phyloP scores from a whole-genome alignment of 1,284 basidiomycete species.

The Fomitopsis pinicola region DNA sequence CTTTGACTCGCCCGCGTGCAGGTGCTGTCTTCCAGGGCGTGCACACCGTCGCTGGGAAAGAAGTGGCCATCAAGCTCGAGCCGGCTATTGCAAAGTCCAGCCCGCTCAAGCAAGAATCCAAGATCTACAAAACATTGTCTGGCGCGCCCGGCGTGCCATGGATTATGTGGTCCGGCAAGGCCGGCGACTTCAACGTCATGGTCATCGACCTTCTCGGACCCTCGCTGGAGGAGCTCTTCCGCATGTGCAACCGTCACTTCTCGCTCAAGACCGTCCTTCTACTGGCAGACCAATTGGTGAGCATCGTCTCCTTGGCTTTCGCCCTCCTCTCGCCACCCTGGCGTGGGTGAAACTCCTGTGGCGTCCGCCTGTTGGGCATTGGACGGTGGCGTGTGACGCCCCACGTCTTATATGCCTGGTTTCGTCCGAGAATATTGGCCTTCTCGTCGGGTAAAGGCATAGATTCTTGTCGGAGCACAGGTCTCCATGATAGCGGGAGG shows the following conservation, averaged over 20 bases:
- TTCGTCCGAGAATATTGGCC: too few relatives aligned
- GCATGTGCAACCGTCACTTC: constrained; percentile 92
- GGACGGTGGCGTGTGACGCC: too few relatives aligned
- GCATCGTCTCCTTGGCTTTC: constrained; percentile 22
- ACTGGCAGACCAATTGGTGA: constrained; percentile 87
- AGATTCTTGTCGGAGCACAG: background rate
- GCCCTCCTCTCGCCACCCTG: background rate
- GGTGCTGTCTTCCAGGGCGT: constrained; percentile 93
- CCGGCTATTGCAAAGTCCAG: constrained; percentile 77
- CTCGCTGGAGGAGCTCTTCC: constrained; percentile 92
- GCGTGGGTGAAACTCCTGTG: background rate
- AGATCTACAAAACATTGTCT: constrained; percentile 90
- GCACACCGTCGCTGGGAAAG: constrained; percentile 93
- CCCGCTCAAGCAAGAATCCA: constrained; percentile 89
- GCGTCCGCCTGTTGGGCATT: background rate
- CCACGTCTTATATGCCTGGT: too few relatives aligned
- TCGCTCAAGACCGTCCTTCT: constrained; percentile 90
- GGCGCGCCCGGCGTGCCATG: constrained; percentile 93
- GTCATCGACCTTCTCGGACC: constrained; percentile 94
- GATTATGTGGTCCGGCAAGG: constrained; percentile 92
- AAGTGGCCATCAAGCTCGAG: constrained; percentile 96
- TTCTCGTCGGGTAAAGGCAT: too few relatives aligned
- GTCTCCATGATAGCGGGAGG: background rate
- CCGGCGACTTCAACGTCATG: constrained; percentile 97
- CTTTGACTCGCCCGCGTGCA: constrained; percentile 23